These are phyloP conservation scores for Linnemannia elongata DNA, from an alignment of 192 early-diverging fungal genomes.

Conservation along the genomic window DNA sequence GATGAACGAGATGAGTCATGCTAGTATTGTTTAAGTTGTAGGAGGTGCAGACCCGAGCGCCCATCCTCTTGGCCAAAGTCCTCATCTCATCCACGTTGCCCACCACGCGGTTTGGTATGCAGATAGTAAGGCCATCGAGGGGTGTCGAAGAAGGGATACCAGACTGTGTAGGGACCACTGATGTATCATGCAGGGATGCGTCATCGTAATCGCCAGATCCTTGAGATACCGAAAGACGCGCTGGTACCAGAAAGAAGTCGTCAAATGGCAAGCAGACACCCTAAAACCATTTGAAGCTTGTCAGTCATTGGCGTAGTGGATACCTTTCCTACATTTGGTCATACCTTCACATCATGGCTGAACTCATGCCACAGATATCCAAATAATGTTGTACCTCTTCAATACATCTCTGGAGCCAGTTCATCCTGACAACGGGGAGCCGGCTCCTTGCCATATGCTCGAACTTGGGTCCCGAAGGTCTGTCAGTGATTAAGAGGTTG, in stretches of 20 bases:
- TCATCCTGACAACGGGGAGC: slow-evolving; percentile 26
- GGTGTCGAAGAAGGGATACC: slow-evolving; percentile 20
- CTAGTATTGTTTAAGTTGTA: neutral
- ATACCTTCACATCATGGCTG: no score
- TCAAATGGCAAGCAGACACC: neutral
- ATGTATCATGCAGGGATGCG: neutral
- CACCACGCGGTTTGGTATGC: slow-evolving; percentile 26
- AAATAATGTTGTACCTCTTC: slow-evolving; percentile 18
- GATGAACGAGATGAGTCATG: slow-evolving; percentile 35
- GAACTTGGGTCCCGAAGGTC: slow-evolving; percentile 29
- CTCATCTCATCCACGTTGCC: slow-evolving; percentile 31
- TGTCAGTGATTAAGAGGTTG: slow-evolving; percentile 31
- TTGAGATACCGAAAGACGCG: neutral
- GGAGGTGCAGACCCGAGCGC: slow-evolving; percentile 15
- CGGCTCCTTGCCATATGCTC: slow-evolving; percentile 22
- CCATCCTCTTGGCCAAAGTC: slow-evolving; percentile 21
- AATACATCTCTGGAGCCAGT: slow-evolving; percentile 29
- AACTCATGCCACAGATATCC: no score
- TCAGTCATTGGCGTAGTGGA: neutral
- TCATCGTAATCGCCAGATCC: neutral
- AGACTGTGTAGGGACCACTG: neutral
- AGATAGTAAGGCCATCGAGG: slow-evolving; percentile 20
- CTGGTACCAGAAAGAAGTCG: neutral
- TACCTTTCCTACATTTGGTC: no score
- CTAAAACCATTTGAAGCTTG: neutral